Conservation (phyloP, 345 rosid species). For the Euphorbia pulcherrima region DNA sequence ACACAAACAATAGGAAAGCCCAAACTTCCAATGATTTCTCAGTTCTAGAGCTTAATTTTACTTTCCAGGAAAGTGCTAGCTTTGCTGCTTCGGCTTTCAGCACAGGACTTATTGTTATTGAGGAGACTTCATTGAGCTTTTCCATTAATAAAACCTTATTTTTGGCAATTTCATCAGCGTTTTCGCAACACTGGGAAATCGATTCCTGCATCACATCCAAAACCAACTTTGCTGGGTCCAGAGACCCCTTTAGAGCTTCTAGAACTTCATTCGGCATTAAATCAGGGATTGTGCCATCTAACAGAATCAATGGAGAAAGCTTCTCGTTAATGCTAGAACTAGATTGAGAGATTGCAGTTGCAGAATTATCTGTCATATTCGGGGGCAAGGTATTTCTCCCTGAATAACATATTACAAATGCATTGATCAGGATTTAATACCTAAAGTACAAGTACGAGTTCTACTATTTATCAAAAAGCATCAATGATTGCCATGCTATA, state of each 20-base stretch:
- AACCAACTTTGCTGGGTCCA: slow-evolving; percentile 37
- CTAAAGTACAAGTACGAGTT: too few species aligned
- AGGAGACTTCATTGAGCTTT: too few species aligned
- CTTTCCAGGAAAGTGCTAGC: too few species aligned
- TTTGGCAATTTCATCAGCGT: too few species aligned
- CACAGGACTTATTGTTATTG: too few species aligned
- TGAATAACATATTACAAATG: slow-evolving; percentile 2
- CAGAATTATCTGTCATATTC: background rate
- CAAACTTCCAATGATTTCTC: too few species aligned
- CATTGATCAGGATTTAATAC: slow-evolving; percentile 4
- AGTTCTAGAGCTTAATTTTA: too few species aligned
- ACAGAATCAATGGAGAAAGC: slow-evolving; percentile 18
- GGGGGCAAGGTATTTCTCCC: slow-evolving; percentile 6
- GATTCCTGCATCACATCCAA: slow-evolving; percentile 29
- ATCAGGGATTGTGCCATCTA: slow-evolving; percentile 13
- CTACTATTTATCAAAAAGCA: too few species aligned
- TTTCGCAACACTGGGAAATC: background rate
- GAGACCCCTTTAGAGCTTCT: slow-evolving; percentile 21
- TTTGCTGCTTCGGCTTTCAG: too few species aligned
- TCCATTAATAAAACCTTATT: too few species aligned
- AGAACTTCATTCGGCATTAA: slow-evolving; percentile 17
- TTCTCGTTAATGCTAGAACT: slow-evolving; percentile 5
- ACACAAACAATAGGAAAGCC: too few species aligned
- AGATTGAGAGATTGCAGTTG: background rate
- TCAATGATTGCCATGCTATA: too few species aligned